Conservation (phyloP, 306 rosid genomes). For the Dryas drummondii region DNA sequence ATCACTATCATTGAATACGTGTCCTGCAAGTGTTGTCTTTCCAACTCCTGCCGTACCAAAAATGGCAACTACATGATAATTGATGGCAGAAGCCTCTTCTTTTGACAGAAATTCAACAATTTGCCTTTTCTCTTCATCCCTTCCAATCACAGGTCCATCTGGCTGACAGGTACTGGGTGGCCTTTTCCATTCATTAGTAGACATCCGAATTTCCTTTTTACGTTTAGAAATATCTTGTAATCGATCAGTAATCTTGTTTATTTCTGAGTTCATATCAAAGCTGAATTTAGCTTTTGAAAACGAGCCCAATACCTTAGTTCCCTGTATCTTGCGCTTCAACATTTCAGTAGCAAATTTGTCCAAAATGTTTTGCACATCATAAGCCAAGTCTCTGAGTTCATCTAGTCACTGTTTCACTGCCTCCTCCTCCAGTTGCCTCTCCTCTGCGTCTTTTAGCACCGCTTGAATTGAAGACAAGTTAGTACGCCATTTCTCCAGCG, state of each 20-base stretch:
- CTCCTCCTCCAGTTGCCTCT: background rate
- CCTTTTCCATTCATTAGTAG: background rate
- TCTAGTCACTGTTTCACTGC: constrained; percentile 7
- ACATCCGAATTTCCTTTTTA: background rate
- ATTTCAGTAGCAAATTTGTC: background rate
- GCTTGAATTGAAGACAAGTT: background rate
- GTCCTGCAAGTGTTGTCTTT: constrained; percentile 15
- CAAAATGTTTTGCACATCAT: constrained; percentile 22
- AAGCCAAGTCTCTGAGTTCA: constrained; percentile 25
- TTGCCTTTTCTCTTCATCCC: constrained; percentile 11
- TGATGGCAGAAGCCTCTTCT: background rate
- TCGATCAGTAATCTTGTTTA: background rate
- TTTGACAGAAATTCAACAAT: constrained; percentile 1
- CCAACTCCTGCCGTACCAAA: constrained; percentile 1
- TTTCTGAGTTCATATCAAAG: background rate
- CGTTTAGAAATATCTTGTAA: background rate
- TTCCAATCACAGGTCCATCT: constrained; percentile 18
- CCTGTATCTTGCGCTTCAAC: background rate
- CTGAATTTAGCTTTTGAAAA: background rate
- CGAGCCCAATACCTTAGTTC: background rate
- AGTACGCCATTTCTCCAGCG: no score
- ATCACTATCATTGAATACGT: background rate
- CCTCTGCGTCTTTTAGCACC: constrained; percentile 20
- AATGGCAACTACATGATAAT: background rate
- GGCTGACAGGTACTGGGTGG: background rate